phyloP scores from a whole-genome alignment of 78 protist genomes.

The Carpediemonas membranifera region DNA sequence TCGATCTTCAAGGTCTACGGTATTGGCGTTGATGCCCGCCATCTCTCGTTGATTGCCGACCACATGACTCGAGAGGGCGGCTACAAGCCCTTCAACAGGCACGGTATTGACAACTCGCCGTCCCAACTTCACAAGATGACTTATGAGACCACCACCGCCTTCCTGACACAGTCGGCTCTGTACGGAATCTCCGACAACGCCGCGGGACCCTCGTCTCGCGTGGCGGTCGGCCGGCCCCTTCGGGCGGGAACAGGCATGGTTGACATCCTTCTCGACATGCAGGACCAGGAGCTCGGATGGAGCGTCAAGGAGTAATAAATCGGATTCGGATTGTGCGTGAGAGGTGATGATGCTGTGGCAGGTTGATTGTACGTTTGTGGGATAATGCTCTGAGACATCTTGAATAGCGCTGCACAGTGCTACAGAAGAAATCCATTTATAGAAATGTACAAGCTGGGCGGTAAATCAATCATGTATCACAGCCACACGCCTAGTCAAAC shows the following conservation, averaged over 20 bases:
- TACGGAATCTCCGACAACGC: not conserved
- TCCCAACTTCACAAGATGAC: conserved; percentile 58
- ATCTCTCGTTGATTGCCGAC: conserved; percentile 83
- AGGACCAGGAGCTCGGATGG: no score
- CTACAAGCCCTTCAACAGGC: conserved; percentile 46
- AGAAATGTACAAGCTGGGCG: no score
- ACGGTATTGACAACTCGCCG: conserved; percentile 30
- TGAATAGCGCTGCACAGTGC: no score
- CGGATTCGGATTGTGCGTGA: no score
- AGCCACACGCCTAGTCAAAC: no score
- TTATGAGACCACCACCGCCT: conserved; percentile 63
- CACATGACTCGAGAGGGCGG: conserved; percentile 60
- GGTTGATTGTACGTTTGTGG: no score
- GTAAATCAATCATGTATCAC: no score
- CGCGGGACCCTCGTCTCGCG: conserved; percentile 3
- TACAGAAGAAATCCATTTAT: no score
- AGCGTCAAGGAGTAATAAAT: no score
- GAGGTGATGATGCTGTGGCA: no score
- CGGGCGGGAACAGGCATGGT: conserved; percentile 23
- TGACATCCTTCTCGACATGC: conserved; percentile 14
- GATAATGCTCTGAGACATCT: no score
- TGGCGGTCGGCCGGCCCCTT: conserved; percentile 6
- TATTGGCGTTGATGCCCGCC: conserved; percentile 82
- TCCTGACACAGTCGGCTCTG: conserved; percentile 36
- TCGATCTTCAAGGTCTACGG: conserved; percentile 86